Evolutionary conservation across 306 rosid species (phyloP), one percentile per base, ranked within the genome.

Genomic region (Astragalus glycyphyllos): DNA sequence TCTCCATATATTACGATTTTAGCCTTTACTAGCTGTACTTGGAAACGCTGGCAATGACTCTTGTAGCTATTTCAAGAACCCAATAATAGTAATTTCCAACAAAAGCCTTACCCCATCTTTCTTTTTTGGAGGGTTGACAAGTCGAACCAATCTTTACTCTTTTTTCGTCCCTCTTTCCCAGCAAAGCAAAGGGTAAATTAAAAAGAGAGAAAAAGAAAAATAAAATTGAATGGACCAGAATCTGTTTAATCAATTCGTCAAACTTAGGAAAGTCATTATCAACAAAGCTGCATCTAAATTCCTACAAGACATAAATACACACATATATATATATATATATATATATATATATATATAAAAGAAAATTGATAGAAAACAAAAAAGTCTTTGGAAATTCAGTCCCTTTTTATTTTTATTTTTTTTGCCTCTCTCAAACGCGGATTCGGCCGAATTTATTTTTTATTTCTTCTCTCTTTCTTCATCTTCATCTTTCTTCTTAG

Each of bases 251-350:
- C 58, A 42, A 48, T 80, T 81, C 79, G 84, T 88, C 86, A 80
- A 86, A 82, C 71, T 34, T 68, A 47, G 58, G 45, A 31, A 42
- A 66, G 91, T 86, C 91, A 9, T 79, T 88, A 46, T 84, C 95
- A 77, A 13, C 11, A 45, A 73, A 54, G 69, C 80, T 69, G 71
- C 72, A 64, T 34, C 61, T 63, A 80, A 75, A 71, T 48, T 65
- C 58, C 49, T 53, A 41, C 40, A 7, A 1, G 40, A 35, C 40
- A 35, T 7, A 35, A 6, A 26, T 20, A 20, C 23, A 26, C n/a
- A n/a, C n/a, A n/a, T n/a, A n/a, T n/a, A n/a, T n/a, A n/a, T n/a
- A n/a, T n/a, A n/a, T n/a, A n/a, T n/a, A n/a, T n/a, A n/a, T n/a
- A n/a, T n/a, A n/a, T n/a, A n/a, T n/a, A n/a, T n/a, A n/a, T n/a